Evolutionary conservation across 257 asterid species (phyloP), one percentile per base, ranked within the genome.

Genomic region (Henckelia pumila): DNA sequence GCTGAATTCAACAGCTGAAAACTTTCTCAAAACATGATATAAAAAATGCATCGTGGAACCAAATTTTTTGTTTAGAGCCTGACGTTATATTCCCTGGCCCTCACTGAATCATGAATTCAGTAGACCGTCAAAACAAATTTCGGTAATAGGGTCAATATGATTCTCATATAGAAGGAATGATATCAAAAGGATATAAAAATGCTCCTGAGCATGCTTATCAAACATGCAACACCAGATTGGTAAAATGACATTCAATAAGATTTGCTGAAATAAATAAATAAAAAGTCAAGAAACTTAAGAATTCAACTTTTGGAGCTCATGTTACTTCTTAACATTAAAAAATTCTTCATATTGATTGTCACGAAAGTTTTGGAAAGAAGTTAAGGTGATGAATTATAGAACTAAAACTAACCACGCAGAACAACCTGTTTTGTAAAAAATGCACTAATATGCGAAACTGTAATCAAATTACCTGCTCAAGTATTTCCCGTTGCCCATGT

Each of bases 401-500:
- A 44, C 52, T 44, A 4, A 44, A 19, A 44, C 6, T 44, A 44
- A 44, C 52, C 4, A 44, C 14, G 52, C n/a, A 44, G 52, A 44
- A 44, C 4, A 44, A 44, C 52, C n/a, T 44, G 14, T 44, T 44
- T 44, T 3, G 52, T 44, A 19, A 44, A 4, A 44, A 44, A 44
- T n/a, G 19, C 52, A 13, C 52, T 13, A 14, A 44, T 30, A 13
- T 44, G 1, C 52, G 14, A 44, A 44, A 44, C 5, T 44, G 52
- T 6, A 44, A 44, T 44, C 52, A 44, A 60, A 65, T 81, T 75
- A 90, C 99, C 97, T 85, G 96, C 80, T 87, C 97, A 73, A 94
- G 84, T 73, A 75, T 75, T 79, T 80, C 89, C 47, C 97, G 86
- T 77, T 84, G 95, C 44, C 99, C 99, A 65, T 89, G 97, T 84